Percentiles rank a stretch among this genome's conserved stretches.
phyloP scores from a whole-genome alignment of 345 rosid genomes.

The Eucalyptus polybractea region DNA sequence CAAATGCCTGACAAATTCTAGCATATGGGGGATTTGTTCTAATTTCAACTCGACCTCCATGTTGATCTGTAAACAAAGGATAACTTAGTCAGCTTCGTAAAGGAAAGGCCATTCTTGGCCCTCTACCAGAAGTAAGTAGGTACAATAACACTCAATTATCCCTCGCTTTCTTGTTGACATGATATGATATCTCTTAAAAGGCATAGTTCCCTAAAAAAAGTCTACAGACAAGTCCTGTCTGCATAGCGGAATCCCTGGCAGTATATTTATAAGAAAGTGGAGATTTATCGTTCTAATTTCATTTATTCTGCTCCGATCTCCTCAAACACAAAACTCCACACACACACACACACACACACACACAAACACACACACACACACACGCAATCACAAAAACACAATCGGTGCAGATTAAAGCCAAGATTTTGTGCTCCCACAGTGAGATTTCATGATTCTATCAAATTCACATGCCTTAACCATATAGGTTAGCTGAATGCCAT shows the following conservation, averaged over 20 bases:
- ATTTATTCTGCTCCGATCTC: background rate
- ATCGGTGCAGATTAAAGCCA: background rate
- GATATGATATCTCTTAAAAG: background rate
- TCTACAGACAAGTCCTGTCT: background rate
- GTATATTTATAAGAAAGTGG: background rate
- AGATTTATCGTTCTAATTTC: background rate
- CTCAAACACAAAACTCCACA: background rate
- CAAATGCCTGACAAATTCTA: conserved; percentile 61
- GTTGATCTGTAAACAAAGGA: conserved; percentile 43
- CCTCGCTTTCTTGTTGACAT: background rate
- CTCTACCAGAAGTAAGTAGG: background rate
- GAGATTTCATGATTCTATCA: background rate
- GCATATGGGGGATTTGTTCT: conserved; percentile 41
- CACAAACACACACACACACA: background rate
- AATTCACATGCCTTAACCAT: background rate
- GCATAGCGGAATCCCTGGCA: background rate
- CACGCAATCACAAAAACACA: background rate
- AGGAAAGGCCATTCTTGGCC: background rate
- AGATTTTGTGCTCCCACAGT: background rate
- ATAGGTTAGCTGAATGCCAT: background rate
- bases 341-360: background rate
- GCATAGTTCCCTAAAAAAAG: background rate
- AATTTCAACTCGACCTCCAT: conserved; percentile 43
- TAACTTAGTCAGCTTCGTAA: background rate
- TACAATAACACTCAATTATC: background rate